Base-by-base conservation (phyloP, 2,329 filamentous ascomycete genomes). In the Trichoderma atrobrunneum region DNA sequence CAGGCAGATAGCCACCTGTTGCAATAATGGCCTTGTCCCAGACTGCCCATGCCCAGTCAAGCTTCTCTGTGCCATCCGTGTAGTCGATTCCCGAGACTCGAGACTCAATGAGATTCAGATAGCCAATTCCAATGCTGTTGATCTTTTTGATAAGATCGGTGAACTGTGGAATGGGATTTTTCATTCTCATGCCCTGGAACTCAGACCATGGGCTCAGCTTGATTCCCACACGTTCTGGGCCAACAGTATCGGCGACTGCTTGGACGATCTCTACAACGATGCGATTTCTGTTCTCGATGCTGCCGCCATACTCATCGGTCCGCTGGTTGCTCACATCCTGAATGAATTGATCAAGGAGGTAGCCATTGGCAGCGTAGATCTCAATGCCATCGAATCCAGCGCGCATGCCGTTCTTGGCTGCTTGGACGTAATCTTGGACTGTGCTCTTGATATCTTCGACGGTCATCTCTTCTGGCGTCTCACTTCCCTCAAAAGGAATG, bases 161-260 rank as follows among this genome's bases (percentile, higher is more conserved):
- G 76, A 92, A 93, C 73, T 93, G 90, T 0, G 90, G 87, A 10
- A 88, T 76, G 0, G 90, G 90, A 59, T 93, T 84, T 43, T 67
- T 24, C 88, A 92, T 91, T 3, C 82, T 81, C 90, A 92, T 90
- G 36, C 85, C 86, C 73, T 92, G 88, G 80, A 89, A 92, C 0
- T 80, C 80, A 64, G 85, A 87, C 81, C 86, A 92, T 0, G 90
- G 91, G 3, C 84, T 87, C 5, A 93, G 79, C 2, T 90, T 86
- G 34, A 92, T 85, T 1, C 84, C 88, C 2, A 85, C 83, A 14
- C 82, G 82, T 1, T 90, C 85, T 0, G 85, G 78, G 85, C 64
- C 51, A 16, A 67, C 16, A 6, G 64, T 26, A 14, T 59, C 64
- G 4, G 64, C 36, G 11, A 85, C 74, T 16, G 80, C 79, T 62